Percentiles rank a stretch among this genome's conserved stretches.
Evolutionary conservation across 176 grass and related monocot genomes (phyloP).

Genomic region (Themeda triandra): DNA sequence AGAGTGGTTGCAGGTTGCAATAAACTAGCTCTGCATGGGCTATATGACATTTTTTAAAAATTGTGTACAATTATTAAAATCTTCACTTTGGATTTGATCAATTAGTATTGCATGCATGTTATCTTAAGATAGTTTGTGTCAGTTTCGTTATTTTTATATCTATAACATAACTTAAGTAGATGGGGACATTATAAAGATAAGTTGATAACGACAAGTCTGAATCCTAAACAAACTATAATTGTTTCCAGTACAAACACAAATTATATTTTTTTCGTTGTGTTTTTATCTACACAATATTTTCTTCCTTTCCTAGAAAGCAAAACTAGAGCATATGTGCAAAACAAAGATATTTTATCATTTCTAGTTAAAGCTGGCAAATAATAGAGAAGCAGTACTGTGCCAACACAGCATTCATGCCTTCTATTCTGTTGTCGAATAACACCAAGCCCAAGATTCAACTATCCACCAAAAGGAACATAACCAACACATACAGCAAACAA

Average conservation of each 20-base stretch:
- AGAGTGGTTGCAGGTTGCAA: neutral
- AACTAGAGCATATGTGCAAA: neutral
- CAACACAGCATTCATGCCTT: neutral
- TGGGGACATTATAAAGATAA: neutral
- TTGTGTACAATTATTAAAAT: neutral
- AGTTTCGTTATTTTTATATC: neutral
- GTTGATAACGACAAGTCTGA: neutral
- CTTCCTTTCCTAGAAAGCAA: neutral
- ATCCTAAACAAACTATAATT: slow-evolving; percentile 17
- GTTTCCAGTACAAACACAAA: neutral
- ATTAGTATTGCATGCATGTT: neutral
- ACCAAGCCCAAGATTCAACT: neutral
- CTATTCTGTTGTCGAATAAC: slow-evolving; percentile 12
- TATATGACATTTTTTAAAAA: neutral
- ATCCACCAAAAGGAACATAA: neutral
- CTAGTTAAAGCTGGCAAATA: neutral
- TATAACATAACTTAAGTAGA: neutral
- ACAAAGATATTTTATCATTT: neutral
- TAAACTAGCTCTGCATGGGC: neutral
- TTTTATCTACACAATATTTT: neutral
- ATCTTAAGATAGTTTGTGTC: neutral
- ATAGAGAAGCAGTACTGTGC: neutral
- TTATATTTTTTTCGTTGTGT: neutral
- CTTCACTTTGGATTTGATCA: neutral
- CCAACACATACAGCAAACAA: neutral